phyloP scores from a whole-genome alignment of 2,329 filamentous ascomycete genomes.

The Xylaria sp. region DNA sequence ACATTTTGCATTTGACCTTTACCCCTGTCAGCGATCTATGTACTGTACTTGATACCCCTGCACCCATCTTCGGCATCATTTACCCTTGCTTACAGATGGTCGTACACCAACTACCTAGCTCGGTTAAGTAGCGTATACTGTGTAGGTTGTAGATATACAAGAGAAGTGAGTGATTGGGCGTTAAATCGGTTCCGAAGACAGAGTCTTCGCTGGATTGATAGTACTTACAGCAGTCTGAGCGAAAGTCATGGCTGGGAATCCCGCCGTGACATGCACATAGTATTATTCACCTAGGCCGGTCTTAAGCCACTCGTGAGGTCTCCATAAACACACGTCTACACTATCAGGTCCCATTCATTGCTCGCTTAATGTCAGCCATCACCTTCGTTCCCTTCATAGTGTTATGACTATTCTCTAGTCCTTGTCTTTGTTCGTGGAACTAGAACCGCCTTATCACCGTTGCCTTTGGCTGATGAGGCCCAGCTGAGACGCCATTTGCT shows the following conservation, averaged over 20 bases:
- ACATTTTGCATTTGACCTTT: conserved; percentile 2
- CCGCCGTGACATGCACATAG: conserved; percentile 9
- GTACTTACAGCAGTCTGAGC: neutral
- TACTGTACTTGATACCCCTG: conserved; percentile 33
- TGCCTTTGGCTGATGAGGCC: conserved; percentile 27
- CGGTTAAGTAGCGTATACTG: neutral
- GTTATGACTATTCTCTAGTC: conserved; percentile 11
- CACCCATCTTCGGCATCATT: conserved; percentile 14
- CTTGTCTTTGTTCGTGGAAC: conserved; percentile 22
- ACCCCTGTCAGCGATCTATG: conserved; percentile 37
- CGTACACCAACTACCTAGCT: neutral
- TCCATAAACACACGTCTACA: conserved; percentile 7
- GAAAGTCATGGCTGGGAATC: conserved; percentile 10
- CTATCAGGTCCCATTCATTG: conserved; percentile 20
- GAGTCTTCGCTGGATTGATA: neutral
- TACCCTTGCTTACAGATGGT: conserved; percentile 25
- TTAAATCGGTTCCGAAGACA: neutral
- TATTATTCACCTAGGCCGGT: conserved; percentile 13
- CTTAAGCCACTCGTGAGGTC: conserved; percentile 28
- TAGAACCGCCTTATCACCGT: conserved; percentile 28
- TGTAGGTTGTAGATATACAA: neutral
- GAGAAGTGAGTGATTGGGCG: neutral
- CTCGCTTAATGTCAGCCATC: conserved; percentile 34
- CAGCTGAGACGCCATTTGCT: conserved; percentile 34
- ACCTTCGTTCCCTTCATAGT: conserved; percentile 10